Base-by-base conservation (phyloP, 257 asterid genomes). In the Marsdenia floribunda region DNA sequence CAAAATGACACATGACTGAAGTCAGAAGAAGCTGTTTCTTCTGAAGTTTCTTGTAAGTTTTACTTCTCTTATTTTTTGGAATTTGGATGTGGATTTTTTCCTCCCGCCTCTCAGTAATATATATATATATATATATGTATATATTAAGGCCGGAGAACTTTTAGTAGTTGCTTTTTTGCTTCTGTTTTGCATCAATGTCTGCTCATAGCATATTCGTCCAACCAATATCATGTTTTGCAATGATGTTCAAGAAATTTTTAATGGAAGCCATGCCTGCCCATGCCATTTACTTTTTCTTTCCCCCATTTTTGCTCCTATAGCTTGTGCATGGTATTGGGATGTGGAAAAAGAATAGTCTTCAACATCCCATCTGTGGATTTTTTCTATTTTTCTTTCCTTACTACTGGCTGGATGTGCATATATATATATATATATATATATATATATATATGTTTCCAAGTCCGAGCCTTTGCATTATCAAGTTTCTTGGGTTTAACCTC, bases 21-120 rank as follows among this genome's bases (percentile, higher is more conserved):
- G 22, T 59, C 21, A 9, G 19, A 42, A 9, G 19, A 50, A 67
- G 26, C 65, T 72, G 42, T 57, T 33, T n/a, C 52, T 35, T 58
- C 13, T 75, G 53, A 75, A 22, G 71, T 19, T 52, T 47, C 53
- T 14, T 53, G 76, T 72, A 19, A 77, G 76, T 58, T 0, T 11
- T 66, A n/a, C 8, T 58, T 58, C 15, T 47, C 15, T 38, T 42
- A 4, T 50, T 11, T n/a, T 63, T 13, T 9, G 4, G 26, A 26
- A 14, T n/a, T 19, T 26, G 33, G 33, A 29, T 29, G 33, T 29
- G 33, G 33, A 29, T 29, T 29, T 1, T 29, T 29, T 29, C 33
- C 33, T 29, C 33, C 33, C 1, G 38, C 11, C 35, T 66, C 40
- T 0, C 15, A 11, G 65, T 29, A 49, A 3, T 49, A 49, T 14